These are phyloP conservation scores for Cercospora canescens DNA, from an alignment of 2,329 filamentous ascomycete genomes.

Conservation along the genomic window DNA sequence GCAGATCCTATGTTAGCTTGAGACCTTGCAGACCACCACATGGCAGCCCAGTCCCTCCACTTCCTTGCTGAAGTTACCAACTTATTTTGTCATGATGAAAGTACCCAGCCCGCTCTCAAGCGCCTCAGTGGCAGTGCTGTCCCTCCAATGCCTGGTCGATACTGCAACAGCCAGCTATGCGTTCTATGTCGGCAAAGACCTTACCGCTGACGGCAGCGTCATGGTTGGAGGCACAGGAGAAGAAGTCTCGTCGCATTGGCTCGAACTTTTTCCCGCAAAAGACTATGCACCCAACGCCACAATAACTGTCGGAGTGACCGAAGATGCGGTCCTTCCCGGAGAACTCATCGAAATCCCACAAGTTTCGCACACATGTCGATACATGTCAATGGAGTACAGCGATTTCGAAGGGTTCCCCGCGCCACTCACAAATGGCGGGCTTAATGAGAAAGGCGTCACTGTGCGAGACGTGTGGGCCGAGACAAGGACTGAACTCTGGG, in stretches of 20 bases:
- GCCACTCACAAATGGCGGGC: slow-evolving; percentile 47
- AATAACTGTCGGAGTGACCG: slow-evolving; percentile 45
- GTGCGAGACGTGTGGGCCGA: slow-evolving; percentile 47
- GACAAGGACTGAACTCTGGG: slow-evolving; percentile 41
- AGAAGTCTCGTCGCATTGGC: slow-evolving; percentile 51
- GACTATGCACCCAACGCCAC: slow-evolving; percentile 45
- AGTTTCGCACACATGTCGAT: slow-evolving; percentile 37
- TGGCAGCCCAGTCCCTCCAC: background rate
- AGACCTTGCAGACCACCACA: background rate
- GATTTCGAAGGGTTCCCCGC: slow-evolving; percentile 47
- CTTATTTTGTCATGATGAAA: background rate
- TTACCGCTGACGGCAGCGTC: slow-evolving; percentile 46
- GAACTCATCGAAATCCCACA: slow-evolving; percentile 37
- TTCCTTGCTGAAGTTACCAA: background rate
- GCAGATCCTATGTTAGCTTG: background rate
- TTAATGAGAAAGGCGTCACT: slow-evolving; percentile 45
- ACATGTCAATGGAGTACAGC: slow-evolving; percentile 41
- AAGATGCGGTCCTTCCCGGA: slow-evolving; percentile 41
- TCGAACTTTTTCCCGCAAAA: slow-evolving; percentile 46
- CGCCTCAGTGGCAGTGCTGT: background rate
- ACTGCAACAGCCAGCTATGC: slow-evolving; percentile 44
- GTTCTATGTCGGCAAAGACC: slow-evolving; percentile 50
- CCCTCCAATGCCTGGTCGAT: background rate
- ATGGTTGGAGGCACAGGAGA: slow-evolving; percentile 50
- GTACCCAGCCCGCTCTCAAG: background rate